Percentiles rank a stretch among this genome's conserved stretches.
These are phyloP conservation scores for Pleurotus tuoliensis DNA, from an alignment of 768 basidiomycete species.

Conservation along the genomic window DNA sequence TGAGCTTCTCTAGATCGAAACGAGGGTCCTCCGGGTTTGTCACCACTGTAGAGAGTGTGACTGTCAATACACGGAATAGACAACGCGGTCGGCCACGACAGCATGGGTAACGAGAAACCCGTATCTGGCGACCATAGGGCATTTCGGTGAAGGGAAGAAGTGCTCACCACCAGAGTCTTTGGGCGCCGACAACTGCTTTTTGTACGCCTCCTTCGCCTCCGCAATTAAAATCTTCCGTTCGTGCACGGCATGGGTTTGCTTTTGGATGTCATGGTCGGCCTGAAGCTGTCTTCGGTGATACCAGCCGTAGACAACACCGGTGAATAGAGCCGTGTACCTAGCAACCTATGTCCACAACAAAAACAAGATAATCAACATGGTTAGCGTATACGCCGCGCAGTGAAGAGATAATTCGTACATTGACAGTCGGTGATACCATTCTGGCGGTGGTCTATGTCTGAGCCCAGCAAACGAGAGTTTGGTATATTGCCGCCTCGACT, in stretches of 20 bases:
- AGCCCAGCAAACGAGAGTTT: neutral
- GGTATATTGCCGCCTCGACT: constrained; percentile 2
- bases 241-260: constrained; percentile 69
- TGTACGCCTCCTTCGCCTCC: constrained; percentile 89
- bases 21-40: constrained; percentile 93
- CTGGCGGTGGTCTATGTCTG: constrained; percentile 8
- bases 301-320: constrained; percentile 89
- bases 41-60: constrained; percentile 50
- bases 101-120: too few species aligned
- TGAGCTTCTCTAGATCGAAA: constrained; percentile 92
- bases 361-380: neutral
- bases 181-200: constrained; percentile 60
- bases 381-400: neutral
- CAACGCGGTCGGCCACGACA: neutral
- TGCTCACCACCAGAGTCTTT: constrained; percentile 54
- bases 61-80: constrained; percentile 2
- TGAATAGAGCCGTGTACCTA: constrained; percentile 86
- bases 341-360: constrained; percentile 59
- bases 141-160: constrained; percentile 14
- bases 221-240: constrained; percentile 73
- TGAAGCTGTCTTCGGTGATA: constrained; percentile 90
- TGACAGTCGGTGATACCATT: constrained; percentile 76
- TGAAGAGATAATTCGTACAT: constrained; percentile 42
- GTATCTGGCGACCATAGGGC: neutral
- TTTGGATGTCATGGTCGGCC: constrained; percentile 71